Evolutionary conservation across 352 stramenopile species (phyloP).

Genomic region (Globisporangium alternatum): DNA sequence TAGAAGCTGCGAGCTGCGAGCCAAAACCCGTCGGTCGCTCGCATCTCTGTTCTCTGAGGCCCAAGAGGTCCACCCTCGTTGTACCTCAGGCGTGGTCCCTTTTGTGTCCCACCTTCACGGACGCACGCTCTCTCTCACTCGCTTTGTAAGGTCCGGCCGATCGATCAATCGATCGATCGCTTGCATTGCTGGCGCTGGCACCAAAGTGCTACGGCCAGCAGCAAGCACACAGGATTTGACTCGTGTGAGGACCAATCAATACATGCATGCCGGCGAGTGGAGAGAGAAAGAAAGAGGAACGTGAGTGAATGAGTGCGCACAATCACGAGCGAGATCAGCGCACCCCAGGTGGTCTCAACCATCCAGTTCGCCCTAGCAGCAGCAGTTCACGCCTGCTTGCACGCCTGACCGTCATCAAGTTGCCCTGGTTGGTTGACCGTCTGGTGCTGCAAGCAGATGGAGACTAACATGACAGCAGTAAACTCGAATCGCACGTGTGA

Average conservation of each 20-base stretch:
- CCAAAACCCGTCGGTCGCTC: not conserved
- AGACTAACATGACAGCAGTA: too few relatives aligned
- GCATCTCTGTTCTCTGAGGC: not conserved
- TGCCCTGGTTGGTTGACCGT: too few relatives aligned
- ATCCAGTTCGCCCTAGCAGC: not conserved
- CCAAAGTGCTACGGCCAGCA: not conserved
- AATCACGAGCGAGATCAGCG: not conserved
- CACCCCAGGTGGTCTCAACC: not conserved
- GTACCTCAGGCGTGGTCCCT: not conserved
- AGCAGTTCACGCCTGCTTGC: not conserved
- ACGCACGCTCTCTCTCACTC: not conserved
- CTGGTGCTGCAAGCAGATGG: not conserved
- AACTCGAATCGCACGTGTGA: too few relatives aligned
- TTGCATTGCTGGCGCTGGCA: not conserved
- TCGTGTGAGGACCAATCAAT: not conserved
- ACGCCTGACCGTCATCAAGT: not conserved
- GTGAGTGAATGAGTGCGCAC: not conserved
- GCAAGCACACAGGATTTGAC: not conserved
- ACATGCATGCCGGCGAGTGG: not conserved
- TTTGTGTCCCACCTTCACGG: not conserved
- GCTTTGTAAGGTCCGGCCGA: not conserved
- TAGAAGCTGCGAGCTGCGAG: not conserved
- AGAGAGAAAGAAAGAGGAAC: not conserved
- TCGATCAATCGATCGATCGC: too few relatives aligned
- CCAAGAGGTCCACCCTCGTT: not conserved